Base-by-base conservation (phyloP, 1,284 basidiomycete genomes). In the Peniophora sp. region DNA sequence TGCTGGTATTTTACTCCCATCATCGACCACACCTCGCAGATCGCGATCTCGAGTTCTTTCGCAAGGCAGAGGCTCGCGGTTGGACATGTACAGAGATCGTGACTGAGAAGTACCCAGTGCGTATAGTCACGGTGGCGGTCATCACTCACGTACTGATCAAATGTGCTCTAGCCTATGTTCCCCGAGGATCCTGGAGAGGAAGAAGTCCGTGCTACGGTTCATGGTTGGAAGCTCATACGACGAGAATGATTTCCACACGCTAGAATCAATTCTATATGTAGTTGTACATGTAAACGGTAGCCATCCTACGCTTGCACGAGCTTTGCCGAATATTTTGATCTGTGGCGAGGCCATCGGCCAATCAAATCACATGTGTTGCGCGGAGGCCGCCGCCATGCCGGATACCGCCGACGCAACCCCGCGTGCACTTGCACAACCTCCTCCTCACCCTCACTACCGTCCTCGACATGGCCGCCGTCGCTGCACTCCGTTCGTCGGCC, bases 1-100 rank as follows among this genome's bases (percentile, higher is more conserved):
- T 92, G 2, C 79, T 97, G 2, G 91, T 96, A 2, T 97, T 97
- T 68, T 96, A 91, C 66, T 89, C 88, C 0, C 95, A 97, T 57
- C 96, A 97, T 61, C 76, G 91, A 0, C 94, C 92, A 0, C 86
- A 85, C 59, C 80, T 95, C 15, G 90, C 89, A 0, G 75, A 90
- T 51, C 82, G 85, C 20, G 92, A 97, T 63, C 80, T 94, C 72
- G 76, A 78, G 3, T 97, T 98, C 67, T 92, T 98, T 62, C 60
- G 63, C 0, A 77, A 83, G 59, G 91, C 92, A 0, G 61, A 69
- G 42, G 65, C 70, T 23, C 66, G 69, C 15, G 89, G 89, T 0
- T 98, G 94, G 93, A 62, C 55, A 2, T 91, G 87, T 55, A 76
- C 86, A 57, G 73, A 89, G 61, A 76, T 97, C 12, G 67, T 90